A percentile compares a stretch with the other conserved stretches of the same genome.
These are phyloP conservation scores for Rhododendron williamsianum DNA, from an alignment of 148 eudicot genomes.

Conservation along the genomic window DNA sequence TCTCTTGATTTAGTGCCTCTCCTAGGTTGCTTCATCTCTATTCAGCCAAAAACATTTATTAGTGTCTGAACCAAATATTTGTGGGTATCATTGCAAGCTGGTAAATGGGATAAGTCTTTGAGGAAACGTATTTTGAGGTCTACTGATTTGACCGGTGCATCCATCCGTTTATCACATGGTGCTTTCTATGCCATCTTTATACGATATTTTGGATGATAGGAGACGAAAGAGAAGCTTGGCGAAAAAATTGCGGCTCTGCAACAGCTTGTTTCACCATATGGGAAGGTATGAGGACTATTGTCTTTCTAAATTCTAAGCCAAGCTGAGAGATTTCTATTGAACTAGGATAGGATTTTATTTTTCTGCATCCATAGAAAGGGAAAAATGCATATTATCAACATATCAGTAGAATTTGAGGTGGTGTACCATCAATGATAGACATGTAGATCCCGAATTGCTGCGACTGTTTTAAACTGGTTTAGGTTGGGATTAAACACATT, in stretches of 20 bases:
- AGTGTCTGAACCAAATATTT: neutral
- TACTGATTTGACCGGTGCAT: neutral
- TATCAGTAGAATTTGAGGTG: neutral
- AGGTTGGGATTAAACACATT: neutral
- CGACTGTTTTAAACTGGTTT: neutral
- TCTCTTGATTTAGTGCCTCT: neutral
- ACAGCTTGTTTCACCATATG: slow-evolving; percentile 87
- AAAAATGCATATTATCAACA: neutral
- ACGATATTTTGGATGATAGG: slow-evolving; percentile 34
- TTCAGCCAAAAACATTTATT: neutral
- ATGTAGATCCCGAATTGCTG: neutral
- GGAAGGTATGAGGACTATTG: slow-evolving; percentile 50
- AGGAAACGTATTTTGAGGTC: neutral
- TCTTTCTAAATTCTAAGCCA: neutral
- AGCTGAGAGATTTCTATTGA: neutral
- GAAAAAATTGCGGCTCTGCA: slow-evolving; percentile 77
- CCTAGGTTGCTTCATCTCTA: neutral
- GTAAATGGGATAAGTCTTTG: neutral
- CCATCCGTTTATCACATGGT: neutral
- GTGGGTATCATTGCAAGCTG: neutral
- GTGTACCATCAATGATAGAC: neutral
- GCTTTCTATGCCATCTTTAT: neutral
- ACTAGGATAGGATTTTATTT: neutral
- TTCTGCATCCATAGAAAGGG: neutral
- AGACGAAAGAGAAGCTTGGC: slow-evolving; percentile 74